Percentiles rank a stretch among this genome's conserved stretches.
Evolutionary conservation across 2,329 filamentous ascomycete genomes (phyloP).

Genomic region (Aspergillus hiratsukae): DNA sequence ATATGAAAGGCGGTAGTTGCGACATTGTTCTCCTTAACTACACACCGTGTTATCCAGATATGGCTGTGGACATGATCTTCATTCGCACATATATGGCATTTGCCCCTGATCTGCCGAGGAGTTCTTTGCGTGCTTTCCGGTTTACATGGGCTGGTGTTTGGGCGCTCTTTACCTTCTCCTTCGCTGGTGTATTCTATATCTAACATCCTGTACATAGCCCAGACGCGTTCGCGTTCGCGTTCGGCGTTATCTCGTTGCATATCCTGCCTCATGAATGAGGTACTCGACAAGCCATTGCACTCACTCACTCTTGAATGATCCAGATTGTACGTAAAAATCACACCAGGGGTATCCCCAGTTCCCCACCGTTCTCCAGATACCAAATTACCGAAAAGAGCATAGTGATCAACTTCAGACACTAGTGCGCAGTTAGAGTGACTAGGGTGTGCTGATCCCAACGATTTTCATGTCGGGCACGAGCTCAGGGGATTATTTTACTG

Average conservation of each 20-base stretch:
- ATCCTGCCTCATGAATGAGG: not conserved
- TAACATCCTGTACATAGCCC: not conserved
- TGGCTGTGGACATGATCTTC: not conserved
- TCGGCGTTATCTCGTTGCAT: not conserved
- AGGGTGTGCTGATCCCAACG: not conserved
- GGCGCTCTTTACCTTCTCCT: not conserved
- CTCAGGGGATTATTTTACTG: not conserved
- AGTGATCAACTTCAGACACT: not conserved
- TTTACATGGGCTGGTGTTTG: not conserved
- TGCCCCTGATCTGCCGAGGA: not conserved
- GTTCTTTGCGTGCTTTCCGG: not conserved
- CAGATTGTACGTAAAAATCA: no score
- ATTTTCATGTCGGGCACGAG: not conserved
- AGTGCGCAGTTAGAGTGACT: not conserved
- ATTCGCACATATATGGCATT: not conserved
- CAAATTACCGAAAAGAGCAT: no score
- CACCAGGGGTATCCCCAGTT: not conserved
- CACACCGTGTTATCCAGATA: not conserved
- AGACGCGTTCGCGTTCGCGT: not conserved
- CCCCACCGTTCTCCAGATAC: not conserved
- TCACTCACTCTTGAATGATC: not conserved
- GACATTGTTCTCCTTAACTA: not conserved
- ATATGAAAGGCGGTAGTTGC: slow-evolving; percentile 10
- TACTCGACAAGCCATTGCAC: not conserved
- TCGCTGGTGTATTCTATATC: not conserved